Evolutionary conservation across 192 early-diverging fungal genomes (phyloP).

Genomic region (Umbelopsis ramanniana): DNA sequence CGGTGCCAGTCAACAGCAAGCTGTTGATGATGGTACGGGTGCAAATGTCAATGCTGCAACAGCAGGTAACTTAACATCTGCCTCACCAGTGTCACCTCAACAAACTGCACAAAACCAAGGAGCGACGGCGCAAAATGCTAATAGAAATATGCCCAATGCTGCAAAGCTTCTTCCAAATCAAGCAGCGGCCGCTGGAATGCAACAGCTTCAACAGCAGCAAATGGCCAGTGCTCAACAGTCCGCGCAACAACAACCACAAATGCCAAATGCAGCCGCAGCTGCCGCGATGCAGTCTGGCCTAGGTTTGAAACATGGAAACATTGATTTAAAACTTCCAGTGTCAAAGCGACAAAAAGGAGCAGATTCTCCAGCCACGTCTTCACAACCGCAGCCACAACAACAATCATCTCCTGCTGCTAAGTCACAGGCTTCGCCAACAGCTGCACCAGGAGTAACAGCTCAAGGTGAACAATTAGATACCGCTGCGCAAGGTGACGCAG

Average conservation of each 20-base stretch:
- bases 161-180: conserved; percentile 22
- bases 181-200: conserved; percentile 12
- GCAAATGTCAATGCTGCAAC: conserved; percentile 5
- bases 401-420: neutral
- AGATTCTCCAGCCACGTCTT: neutral
- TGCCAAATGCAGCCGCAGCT: conserved; percentile 18
- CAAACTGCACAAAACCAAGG: conserved; percentile 17
- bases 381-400: conserved; percentile 1
- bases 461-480: conserved; percentile 13
- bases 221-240: neutral
- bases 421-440: neutral
- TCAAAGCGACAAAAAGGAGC: conserved; percentile 31
- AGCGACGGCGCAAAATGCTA: neutral
- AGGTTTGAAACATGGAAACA: conserved; percentile 33
- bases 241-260: conserved; percentile 27
- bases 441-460: neutral
- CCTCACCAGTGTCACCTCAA: conserved; percentile 15
- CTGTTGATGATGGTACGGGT: neutral
- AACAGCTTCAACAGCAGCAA: conserved; percentile 11
- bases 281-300: conserved; percentile 5
- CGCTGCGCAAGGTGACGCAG: conserved; percentile 21
- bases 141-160: conserved; percentile 9
- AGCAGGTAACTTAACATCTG: neutral
- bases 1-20: conserved; percentile 23
- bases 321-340: conserved; percentile 39